A percentile compares a stretch with the other conserved stretches of the same genome.
phyloP scores from a whole-genome alignment of 441 rosid species.

The Arabidopsis lyrata region DNA sequence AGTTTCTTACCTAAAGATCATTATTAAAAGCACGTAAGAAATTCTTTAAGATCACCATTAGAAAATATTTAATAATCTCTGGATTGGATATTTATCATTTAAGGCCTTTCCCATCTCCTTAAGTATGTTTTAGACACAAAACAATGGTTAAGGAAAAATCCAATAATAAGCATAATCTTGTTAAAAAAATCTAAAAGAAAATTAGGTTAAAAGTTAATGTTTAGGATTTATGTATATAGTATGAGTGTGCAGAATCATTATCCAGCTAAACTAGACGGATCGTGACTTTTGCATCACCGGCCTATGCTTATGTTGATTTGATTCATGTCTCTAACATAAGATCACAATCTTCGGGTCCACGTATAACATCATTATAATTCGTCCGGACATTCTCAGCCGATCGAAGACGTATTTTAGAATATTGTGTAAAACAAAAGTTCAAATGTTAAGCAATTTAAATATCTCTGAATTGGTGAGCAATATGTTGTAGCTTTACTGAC shows the following conservation, averaged over 20 bases:
- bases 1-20: not conserved
- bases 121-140: not conserved
- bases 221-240: not conserved
- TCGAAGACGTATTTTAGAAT: not conserved
- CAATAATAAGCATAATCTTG: not conserved
- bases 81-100: not conserved
- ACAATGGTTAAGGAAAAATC: not conserved
- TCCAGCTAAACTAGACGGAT: not conserved
- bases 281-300: constrained; percentile 19
- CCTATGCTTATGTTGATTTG: not conserved
- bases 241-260: constrained; percentile 7
- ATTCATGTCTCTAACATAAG: constrained; percentile 2
- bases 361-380: constrained; percentile 2
- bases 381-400: not conserved
- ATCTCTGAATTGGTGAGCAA: not conserved
- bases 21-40: not conserved
- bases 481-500: not conserved
- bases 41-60: no score
- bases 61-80: not conserved
- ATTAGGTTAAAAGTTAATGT: constrained; percentile 14
- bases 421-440: not conserved
- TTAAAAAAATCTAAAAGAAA: not conserved
- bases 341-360: constrained; percentile 12
- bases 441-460: not conserved
- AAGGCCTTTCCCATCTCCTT: not conserved